phyloP scores from a whole-genome alignment of 495 filamentous ascomycete species.

The Penicillium malachiteum region DNA sequence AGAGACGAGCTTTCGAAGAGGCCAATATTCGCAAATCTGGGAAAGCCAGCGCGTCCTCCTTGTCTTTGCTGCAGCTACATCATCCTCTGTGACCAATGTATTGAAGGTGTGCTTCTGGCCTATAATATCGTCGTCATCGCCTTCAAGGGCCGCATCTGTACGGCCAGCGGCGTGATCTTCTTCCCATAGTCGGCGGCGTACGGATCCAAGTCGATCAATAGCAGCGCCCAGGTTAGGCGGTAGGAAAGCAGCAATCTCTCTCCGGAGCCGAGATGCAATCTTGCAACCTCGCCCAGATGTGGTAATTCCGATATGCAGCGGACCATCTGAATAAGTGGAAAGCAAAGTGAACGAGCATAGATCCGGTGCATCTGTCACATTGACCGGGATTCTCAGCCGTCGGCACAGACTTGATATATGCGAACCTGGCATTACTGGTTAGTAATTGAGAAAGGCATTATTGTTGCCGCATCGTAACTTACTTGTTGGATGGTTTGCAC shows the following conservation, averaged over 20 bases:
- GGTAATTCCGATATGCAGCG: conserved; percentile 91
- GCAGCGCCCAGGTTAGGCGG: conserved; percentile 81
- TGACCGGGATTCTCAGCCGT: conserved; percentile 82
- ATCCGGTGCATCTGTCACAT: conserved; percentile 82
- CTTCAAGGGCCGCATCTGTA: conserved; percentile 43
- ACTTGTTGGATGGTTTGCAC: conserved; percentile 53
- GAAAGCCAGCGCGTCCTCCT: conserved; percentile 88
- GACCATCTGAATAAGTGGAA: conserved; percentile 84
- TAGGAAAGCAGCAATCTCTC: conserved; percentile 79
- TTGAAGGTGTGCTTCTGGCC: conserved; percentile 92
- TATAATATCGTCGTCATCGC: conserved; percentile 75
- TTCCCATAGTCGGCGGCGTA: conserved; percentile 73
- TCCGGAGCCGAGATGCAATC: conserved; percentile 81
- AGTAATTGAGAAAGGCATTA: neutral
- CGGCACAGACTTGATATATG: conserved; percentile 75
- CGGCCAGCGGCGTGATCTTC: conserved; percentile 65
- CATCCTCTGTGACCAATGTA: conserved; percentile 68
- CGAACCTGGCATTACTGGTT: conserved; percentile 39
- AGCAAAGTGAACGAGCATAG: conserved; percentile 92
- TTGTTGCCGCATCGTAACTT: conserved; percentile 19
- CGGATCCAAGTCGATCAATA: conserved; percentile 73
- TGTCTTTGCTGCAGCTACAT: conserved; percentile 70
- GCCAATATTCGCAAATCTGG: conserved; percentile 99
- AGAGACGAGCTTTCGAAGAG: conserved; percentile 72
- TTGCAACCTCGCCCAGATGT: conserved; percentile 96